phyloP scores from a whole-genome alignment of 2,329 filamentous ascomycete genomes.

The Balansia obtecta region DNA sequence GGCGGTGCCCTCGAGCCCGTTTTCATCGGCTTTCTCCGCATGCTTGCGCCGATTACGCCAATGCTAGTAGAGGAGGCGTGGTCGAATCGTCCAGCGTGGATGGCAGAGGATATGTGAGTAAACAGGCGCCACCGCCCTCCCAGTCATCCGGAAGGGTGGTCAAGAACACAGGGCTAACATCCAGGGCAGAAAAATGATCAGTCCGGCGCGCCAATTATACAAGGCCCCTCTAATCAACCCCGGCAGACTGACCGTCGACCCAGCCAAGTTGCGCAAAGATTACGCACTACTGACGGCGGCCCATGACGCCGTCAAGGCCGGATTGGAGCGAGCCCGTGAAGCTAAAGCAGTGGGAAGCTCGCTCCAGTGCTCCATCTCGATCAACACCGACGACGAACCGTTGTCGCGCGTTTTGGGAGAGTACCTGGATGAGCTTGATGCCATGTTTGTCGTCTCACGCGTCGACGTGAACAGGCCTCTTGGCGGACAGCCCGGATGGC shows the following conservation, averaged over 20 bases:
- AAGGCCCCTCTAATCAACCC: constrained; percentile 28
- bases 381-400: constrained; percentile 32
- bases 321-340: constrained; percentile 59
- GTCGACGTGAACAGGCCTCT: constrained; percentile 35
- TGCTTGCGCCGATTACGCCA: constrained; percentile 72
- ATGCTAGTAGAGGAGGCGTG: constrained; percentile 80
- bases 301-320: constrained; percentile 57
- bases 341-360: constrained; percentile 68
- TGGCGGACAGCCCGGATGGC: constrained; percentile 24
- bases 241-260: constrained; percentile 25
- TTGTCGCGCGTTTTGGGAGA: constrained; percentile 23
- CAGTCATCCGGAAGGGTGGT: constrained; percentile 6
- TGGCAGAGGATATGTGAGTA: constrained; percentile 38
- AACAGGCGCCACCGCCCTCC: background rate
- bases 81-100: constrained; percentile 57
- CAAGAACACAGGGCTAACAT: too few relatives aligned
- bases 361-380: constrained; percentile 60
- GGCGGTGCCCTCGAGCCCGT: constrained; percentile 53
- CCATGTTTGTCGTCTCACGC: constrained; percentile 57
- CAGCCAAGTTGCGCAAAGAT: constrained; percentile 27
- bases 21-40: constrained; percentile 59
- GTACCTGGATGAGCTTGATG: constrained; percentile 40
- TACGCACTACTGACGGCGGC: constrained; percentile 38
- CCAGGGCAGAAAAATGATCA: constrained; percentile 14
- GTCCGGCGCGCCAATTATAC: constrained; percentile 37